Base-by-base conservation (phyloP, 305 asterid genomes). In the Salvia sclarea region DNA sequence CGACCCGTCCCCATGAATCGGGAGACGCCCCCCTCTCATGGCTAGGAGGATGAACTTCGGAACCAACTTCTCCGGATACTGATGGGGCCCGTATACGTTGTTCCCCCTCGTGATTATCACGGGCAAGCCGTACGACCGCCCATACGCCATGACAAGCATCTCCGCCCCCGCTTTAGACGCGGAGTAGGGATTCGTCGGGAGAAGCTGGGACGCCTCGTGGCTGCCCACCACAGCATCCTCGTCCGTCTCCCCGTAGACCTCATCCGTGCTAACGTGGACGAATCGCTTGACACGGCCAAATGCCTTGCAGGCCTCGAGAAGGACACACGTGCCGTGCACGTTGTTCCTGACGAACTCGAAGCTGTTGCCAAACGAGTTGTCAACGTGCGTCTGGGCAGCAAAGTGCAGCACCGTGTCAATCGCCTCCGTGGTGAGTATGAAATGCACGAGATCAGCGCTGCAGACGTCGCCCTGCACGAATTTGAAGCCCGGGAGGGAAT, bases 351-450 rank as follows among this genome's bases (percentile, higher is more conserved):
- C 62, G 35, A 80, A 80, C 66, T 71, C 84, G 9, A 67, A 74
- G 80, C 78, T 77, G 75, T 80, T 77, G 10, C 80, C 74, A 64
- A 80, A 80, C n/a, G 84, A 80, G 24, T 76, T 80, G 64, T 80
- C 84, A 8, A 80, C 84, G 20, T 80, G 84, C 0, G 84, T 80
- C 59, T 80, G 82, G 22, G 85, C 85, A 16, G 85, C 85, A 40
- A 80, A 80, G 70, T 77, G 84, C 78, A 80, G 63, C 44, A 77
- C 73, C 4, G 80, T 80, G 75, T 77, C 82, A 21, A 80, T 72
- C 20, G 70, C 30, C 80, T 80, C 82, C 3, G 78, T 71, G 3
- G 64, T 43, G 7, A 80, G 85, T 50, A 74, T 64, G 22, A 68
- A 28, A 13, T 74, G 64, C 44, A 80, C 66, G 20, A 74, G 75